Percentiles rank a stretch among this genome's conserved stretches.
These are phyloP conservation scores for Pleurotus platypus DNA, from an alignment of 768 basidiomycete species.

Conservation along the genomic window DNA sequence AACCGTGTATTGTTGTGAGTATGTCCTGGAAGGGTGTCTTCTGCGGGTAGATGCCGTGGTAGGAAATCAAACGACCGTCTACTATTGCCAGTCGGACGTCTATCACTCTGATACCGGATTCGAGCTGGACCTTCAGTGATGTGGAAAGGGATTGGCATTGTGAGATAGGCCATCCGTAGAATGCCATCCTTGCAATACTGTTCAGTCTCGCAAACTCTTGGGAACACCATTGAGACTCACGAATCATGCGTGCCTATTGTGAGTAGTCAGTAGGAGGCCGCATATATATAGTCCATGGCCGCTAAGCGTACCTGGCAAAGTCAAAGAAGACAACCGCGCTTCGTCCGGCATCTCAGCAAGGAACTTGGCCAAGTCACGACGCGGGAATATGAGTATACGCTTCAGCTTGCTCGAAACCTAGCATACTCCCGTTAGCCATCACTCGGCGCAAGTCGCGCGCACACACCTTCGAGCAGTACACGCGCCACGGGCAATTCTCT, in stretches of 20 bases:
- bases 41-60: constrained; percentile 77
- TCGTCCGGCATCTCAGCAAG: constrained; percentile 60
- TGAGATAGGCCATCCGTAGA: constrained; percentile 82
- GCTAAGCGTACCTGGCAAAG: constrained; percentile 63
- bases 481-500: constrained; percentile 50
- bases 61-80: constrained; percentile 62
- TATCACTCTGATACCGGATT: constrained; percentile 74
- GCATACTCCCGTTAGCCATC: constrained; percentile 1
- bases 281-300: constrained; percentile 10
- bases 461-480: constrained; percentile 55
- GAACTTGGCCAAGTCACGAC: constrained; percentile 54
- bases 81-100: constrained; percentile 79
- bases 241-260: constrained; percentile 61
- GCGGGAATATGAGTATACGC: constrained; percentile 55
- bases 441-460: neutral
- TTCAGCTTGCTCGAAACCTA: constrained; percentile 44
- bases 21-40: constrained; percentile 64
- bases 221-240: constrained; percentile 30
- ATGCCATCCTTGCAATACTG: constrained; percentile 55
- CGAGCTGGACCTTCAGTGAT: constrained; percentile 65
- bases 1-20: constrained; percentile 55
- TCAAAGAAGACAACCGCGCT: constrained; percentile 65
- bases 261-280: constrained; percentile 3
- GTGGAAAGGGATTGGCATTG: constrained; percentile 76
- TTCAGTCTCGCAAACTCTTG: too few relatives aligned